Evolutionary conservation across 2,329 filamentous ascomycete species (phyloP), one percentile per base, ranked within the genome.

Genomic region (Sporothrix schenckii): DNA sequence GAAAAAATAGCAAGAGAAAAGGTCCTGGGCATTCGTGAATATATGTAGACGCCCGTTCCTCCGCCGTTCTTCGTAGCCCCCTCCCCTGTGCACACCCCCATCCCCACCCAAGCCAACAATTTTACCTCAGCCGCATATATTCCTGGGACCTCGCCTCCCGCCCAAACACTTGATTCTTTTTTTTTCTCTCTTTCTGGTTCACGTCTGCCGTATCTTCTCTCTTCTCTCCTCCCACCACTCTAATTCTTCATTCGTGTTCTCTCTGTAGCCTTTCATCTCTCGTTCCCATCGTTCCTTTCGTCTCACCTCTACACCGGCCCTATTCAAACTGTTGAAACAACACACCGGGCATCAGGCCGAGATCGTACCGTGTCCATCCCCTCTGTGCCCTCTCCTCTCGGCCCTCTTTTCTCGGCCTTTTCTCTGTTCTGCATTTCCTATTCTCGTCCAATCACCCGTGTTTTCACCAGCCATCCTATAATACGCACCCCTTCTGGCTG

Each of bases 91-190:
- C 13, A 21, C 47, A 39, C 24, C 49, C 44, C 65, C 65, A 54
- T 21, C 21, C 39, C 66, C 53, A 58, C 66, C 53, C 66, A 34
- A 21, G 3, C 66, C 53, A 39, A 16, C 6, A 30, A 13, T 41
- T 24, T 14, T 54, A 2, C n/a, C 34, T 67, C 52, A 58, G 49
- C 41, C 41, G 66, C 52, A 68, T 54, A 68, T 58, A 68, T 66
- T 39, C 47, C 47, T 5, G 30, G 27, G 39, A 34, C 24, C 54
- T 61, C 41, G 52, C 53, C 41, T 50, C 54, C 30, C 54, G 56
- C 56, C 56, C 49, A 63, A 6, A 16, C 50, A 16, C 39, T 19
- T 54, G 10, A n/a, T 11, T 39, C 24, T 34, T 19, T n/a, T 9
- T 9, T 19, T 41, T 24, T 49, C 67, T 52, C 16, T 49, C 30